Evolutionary conservation across 176 grass and related monocot genomes (phyloP), one percentile per base, ranked within the genome.

Genomic region (Eremochloa ophiuroides): DNA sequence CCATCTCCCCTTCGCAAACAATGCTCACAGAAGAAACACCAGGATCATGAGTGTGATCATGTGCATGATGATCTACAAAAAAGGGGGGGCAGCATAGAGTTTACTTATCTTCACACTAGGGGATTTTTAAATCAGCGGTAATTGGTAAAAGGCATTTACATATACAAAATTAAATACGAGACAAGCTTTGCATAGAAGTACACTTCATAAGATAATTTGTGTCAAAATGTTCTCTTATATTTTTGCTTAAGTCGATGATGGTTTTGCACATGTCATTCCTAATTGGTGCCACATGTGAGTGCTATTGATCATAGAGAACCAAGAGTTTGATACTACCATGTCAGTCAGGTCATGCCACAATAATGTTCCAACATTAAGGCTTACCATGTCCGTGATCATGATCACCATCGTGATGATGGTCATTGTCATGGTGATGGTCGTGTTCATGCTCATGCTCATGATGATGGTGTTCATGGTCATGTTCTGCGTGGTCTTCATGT

Each of bases 21-120:
- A 98, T 93, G 87, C 96, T 98, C 51, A 98, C 96, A 29, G 96
- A 98, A 87, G 93, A 98, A 81, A 98, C 90, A 37, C 96, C 93
- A 55, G 93, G 96, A 80, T 98, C 96, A 77, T 98, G 96, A 39
- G 79, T 95, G 85, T 98, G 96, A 87, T 98, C 93, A 80, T 98
- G 93, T 22, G 63, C 88, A 61, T 94, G 95, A 85, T 97, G 93
- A 62, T 93, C 96, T 98, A 68, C 62, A 94, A 15, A 15, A 69
- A 20, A 66, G 83, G 42, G 43, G 44, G 84, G 65, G 34, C 34
- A 84, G 37, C 62, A 51, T 53, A 42, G 20, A 79, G 65, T 35
- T 74, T 28, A 66, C 16, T 28, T 69, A 64, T n/a, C 11, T 84
- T 73, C 20, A 77, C 69, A 66, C 33, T 63, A 69, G 18, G n/a